Evolutionary conservation across 2,329 filamentous ascomycete genomes (phyloP), one percentile per base, ranked within the genome.

Genomic region (Alternaria novae-zelandiae): DNA sequence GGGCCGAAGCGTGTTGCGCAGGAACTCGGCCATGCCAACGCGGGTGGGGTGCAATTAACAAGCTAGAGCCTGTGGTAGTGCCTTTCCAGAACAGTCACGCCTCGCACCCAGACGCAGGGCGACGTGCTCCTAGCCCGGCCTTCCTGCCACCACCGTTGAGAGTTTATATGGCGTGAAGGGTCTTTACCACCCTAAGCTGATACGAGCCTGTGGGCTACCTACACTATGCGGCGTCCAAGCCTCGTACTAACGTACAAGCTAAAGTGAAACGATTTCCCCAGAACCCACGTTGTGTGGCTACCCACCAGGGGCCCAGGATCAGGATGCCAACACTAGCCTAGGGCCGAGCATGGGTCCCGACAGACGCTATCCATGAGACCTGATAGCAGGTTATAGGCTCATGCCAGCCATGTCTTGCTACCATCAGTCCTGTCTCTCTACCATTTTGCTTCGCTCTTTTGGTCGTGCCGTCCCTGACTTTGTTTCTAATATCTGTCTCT

Each of bases 231-330:
- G 59, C 64, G 60, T 67, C 66, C 67, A 70, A 69, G 66, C 64
- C 63, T 63, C 60, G 45, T 65, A 45, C 68, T 61, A 64, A 64
- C 62, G 59, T 66, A 64, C 59, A 65, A 71, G 69, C 70, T 69
- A 73, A 72, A 51, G 67, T 78, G 77, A 79, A 78, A 80, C 77
- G 61, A 73, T 71, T 78, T 77, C 76, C 78, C 78, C 75, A 78
- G 73, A 75, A 70, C 70, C 73, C 72, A 74, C 71, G 69, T 74
- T 77, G 76, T 75, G 74, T 77, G 74, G 74, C 74, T 74, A 71
- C 71, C 59, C 64, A 68, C 73, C 68, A 32, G 71, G 70, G 55
- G 60, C 65, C 69, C 69, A 69, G 73, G 74, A 74, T 72, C 64
- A 72, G 63, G 55, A 69, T 64, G 70, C 74, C 72, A 68, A 44